These are phyloP conservation scores for thale cress (Arabidopsis thaliana) DNA, from an alignment of 345 rosid species.

Conservation along the genomic window DNA sequence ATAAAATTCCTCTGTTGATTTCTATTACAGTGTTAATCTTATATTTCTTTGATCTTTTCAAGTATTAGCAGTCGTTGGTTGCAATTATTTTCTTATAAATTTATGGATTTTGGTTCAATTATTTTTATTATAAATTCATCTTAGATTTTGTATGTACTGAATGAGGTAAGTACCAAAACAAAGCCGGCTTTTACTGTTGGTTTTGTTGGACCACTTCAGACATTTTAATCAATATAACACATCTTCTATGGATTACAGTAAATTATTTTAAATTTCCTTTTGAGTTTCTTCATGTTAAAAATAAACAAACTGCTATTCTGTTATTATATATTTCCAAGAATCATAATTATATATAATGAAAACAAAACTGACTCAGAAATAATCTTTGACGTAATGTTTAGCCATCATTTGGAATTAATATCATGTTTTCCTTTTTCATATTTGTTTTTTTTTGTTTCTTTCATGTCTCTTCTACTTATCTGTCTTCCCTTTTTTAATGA, in stretches of 20 bases:
- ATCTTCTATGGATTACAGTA: neutral
- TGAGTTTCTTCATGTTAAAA: neutral
- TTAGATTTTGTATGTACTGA: neutral
- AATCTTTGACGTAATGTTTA: slow-evolving; percentile 12
- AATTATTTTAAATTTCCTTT: neutral
- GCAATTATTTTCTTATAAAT: neutral
- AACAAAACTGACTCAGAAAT: no score
- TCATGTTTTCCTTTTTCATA: neutral
- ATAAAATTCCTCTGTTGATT: neutral
- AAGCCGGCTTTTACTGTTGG: neutral
- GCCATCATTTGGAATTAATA: neutral
- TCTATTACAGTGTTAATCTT: neutral
- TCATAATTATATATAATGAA: slow-evolving; percentile 1
- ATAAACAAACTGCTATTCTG: neutral
- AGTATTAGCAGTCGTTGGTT: neutral
- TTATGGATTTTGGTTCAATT: no score
- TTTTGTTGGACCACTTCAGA: slow-evolving; percentile 12
- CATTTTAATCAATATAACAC: neutral
- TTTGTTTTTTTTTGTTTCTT: no score
- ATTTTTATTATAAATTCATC: no score
- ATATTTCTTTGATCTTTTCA: neutral
- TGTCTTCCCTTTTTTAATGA: neutral
- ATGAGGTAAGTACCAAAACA: neutral
- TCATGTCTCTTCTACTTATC: neutral
- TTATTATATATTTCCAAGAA: slow-evolving; percentile 8